Percentiles rank a stretch among this genome's conserved stretches.
phyloP scores from a whole-genome alignment of 1,139 yeast genomes.

The Yamadazyma aaseri region DNA sequence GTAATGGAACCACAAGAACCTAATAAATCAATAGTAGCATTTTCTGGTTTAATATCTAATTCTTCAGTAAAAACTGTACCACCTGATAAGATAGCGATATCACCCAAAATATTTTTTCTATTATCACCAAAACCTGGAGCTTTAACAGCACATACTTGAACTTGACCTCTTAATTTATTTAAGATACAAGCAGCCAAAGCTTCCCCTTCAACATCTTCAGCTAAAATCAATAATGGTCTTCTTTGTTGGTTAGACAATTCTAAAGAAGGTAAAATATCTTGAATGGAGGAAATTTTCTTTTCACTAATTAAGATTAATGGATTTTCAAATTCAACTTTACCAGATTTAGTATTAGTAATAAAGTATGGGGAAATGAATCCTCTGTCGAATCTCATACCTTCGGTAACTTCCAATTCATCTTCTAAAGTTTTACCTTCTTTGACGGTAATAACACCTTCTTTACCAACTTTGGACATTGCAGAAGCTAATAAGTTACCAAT shows the following conservation, averaged over 20 bases:
- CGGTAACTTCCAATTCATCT: constrained; percentile 96
- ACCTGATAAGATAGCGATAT: constrained; percentile 94
- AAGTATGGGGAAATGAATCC: constrained; percentile 98
- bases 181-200: constrained; percentile 98
- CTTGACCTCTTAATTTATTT: constrained; percentile 98
- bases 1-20: constrained; percentile 95
- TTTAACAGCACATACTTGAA: constrained; percentile 97
- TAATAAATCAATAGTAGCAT: constrained; percentile 85
- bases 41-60: constrained; percentile 95
- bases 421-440: constrained; percentile 95
- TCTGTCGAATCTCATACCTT: constrained; percentile 99
- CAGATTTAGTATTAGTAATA: constrained; percentile 93
- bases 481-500: constrained; percentile 91
- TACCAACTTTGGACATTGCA: constrained; percentile 99
- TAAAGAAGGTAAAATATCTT: constrained; percentile 89
- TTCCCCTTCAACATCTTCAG: constrained; percentile 98
- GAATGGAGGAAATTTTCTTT: constrained; percentile 91
- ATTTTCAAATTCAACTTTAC: constrained; percentile 96
- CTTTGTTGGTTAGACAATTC: constrained; percentile 93
- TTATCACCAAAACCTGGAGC: constrained; percentile 99
- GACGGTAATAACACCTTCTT: constrained; percentile 98
- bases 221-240: constrained; percentile 92
- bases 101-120: constrained; percentile 97
- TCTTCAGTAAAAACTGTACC: constrained; percentile 99
- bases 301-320: constrained; percentile 88